These are phyloP conservation scores for Rhexocercosporidium sp. DNA, from an alignment of 2,329 filamentous ascomycete genomes.

Conservation along the genomic window DNA sequence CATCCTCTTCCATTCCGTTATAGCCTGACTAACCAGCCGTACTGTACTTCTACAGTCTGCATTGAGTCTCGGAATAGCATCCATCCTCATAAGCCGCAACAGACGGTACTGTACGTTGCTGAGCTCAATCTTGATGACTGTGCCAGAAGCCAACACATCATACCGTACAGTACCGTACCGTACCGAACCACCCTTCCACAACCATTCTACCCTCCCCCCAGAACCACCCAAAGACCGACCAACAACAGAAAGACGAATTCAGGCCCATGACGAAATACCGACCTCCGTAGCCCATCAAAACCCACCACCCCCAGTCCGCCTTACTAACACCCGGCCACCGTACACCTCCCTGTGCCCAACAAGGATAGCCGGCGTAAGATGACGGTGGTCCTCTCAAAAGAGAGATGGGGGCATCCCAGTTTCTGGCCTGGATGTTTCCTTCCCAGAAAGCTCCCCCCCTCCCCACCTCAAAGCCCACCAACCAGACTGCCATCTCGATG, in stretches of 20 bases:
- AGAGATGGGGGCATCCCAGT: background rate
- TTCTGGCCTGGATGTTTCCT: background rate
- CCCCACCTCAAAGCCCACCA: background rate
- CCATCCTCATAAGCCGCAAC: background rate
- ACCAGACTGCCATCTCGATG: too few relatives aligned
- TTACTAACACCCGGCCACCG: background rate
- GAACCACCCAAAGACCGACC: too few relatives aligned
- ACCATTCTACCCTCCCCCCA: background rate
- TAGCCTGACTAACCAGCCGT: background rate
- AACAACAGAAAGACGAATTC: too few relatives aligned
- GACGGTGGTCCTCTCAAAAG: conserved; percentile 13
- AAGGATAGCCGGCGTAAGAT: conserved; percentile 11
- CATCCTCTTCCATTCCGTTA: background rate
- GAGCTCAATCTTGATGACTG: background rate
- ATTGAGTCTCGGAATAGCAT: background rate
- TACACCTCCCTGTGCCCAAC: background rate
- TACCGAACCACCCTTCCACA: background rate
- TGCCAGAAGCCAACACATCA: background rate
- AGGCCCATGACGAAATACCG: background rate
- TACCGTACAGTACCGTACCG: background rate
- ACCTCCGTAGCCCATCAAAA: background rate
- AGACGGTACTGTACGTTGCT: background rate
- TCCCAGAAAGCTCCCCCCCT: background rate
- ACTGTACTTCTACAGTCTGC: background rate
- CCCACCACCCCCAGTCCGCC: background rate